phyloP scores from a whole-genome alignment of 768 basidiomycete species.

The Lactarius evosmus region DNA sequence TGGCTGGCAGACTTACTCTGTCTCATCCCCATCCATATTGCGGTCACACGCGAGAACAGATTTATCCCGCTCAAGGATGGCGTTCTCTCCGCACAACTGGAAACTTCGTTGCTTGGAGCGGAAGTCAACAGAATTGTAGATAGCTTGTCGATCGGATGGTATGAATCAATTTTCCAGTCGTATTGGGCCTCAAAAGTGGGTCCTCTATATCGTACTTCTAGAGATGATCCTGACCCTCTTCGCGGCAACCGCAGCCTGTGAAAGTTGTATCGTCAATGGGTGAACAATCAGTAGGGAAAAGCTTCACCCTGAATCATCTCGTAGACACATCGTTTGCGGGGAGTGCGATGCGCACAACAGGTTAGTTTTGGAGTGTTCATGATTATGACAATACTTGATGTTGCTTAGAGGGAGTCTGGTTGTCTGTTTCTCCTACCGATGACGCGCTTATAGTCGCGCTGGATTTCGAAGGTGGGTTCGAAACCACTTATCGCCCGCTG shows the following conservation, averaged over 20 bases:
- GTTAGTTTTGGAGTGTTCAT: constrained; percentile 23
- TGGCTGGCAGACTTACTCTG: constrained; percentile 62
- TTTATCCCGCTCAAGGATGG: constrained; percentile 65
- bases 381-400: background rate
- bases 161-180: constrained; percentile 60
- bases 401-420: constrained; percentile 57
- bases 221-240: background rate
- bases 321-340: constrained; percentile 65
- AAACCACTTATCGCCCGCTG: background rate
- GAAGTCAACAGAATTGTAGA: constrained; percentile 57
- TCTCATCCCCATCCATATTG: constrained; percentile 63
- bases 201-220: background rate
- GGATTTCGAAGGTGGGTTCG: constrained; percentile 56
- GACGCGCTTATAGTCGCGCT: constrained; percentile 54
- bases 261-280: constrained; percentile 68
- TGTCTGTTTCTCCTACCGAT: constrained; percentile 61
- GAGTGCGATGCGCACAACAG: constrained; percentile 61
- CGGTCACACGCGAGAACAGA: constrained; percentile 55
- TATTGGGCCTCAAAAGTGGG: constrained; percentile 57
- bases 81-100: constrained; percentile 47
- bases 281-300: constrained; percentile 65
- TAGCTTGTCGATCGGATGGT: constrained; percentile 58
- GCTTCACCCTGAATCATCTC: constrained; percentile 56
- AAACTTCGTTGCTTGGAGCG: constrained; percentile 55
- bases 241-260: constrained; percentile 43